These are phyloP conservation scores for Theileria luwenshuni DNA, from an alignment of 169 alveolate genomes.

Conservation along the genomic window DNA sequence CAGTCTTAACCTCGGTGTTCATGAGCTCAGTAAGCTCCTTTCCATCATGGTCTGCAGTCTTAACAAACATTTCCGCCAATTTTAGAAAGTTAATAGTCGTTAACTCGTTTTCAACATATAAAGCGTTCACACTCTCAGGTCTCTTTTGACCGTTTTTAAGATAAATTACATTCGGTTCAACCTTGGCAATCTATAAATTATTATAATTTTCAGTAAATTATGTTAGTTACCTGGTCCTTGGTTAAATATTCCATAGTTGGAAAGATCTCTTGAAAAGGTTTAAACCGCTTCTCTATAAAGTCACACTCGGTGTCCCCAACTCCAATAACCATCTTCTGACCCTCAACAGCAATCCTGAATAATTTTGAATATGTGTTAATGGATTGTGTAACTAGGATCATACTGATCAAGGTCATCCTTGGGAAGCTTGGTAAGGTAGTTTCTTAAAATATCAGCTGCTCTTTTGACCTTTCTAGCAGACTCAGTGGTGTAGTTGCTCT, in stretches of 20 bases:
- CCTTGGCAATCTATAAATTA: slow-evolving; percentile 64
- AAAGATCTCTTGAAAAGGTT: slow-evolving; percentile 66
- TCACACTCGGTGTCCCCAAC: slow-evolving; percentile 83
- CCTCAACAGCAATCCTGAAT: slow-evolving; percentile 66
- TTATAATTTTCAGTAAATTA: too few species aligned
- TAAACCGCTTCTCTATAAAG: slow-evolving; percentile 74
- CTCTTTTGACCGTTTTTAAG: slow-evolving; percentile 19
- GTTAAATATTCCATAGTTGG: slow-evolving; percentile 66
- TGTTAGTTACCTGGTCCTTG: slow-evolving; percentile 46
- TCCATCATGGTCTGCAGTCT: slow-evolving; percentile 60
- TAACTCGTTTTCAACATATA: slow-evolving; percentile 75
- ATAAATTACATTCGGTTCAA: slow-evolving; percentile 79
- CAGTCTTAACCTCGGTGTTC: slow-evolving; percentile 72
- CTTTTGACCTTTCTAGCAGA: slow-evolving; percentile 80
- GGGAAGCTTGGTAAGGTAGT: slow-evolving; percentile 78
- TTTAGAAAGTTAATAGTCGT: slow-evolving; percentile 79
- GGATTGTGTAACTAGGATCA: neutral
- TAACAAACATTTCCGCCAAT: slow-evolving; percentile 74
- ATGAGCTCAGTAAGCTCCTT: slow-evolving; percentile 62
- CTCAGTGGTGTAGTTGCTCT: slow-evolving; percentile 82
- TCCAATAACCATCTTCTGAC: slow-evolving; percentile 86
- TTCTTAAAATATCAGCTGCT: slow-evolving; percentile 84
- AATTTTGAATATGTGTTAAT: neutral
- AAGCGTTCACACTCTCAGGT: slow-evolving; percentile 71
- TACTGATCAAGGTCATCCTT: slow-evolving; percentile 48